Evolutionary conservation across 768 basidiomycete species (phyloP), one percentile per base, ranked within the genome.

Genomic region (Suillus plorans): DNA sequence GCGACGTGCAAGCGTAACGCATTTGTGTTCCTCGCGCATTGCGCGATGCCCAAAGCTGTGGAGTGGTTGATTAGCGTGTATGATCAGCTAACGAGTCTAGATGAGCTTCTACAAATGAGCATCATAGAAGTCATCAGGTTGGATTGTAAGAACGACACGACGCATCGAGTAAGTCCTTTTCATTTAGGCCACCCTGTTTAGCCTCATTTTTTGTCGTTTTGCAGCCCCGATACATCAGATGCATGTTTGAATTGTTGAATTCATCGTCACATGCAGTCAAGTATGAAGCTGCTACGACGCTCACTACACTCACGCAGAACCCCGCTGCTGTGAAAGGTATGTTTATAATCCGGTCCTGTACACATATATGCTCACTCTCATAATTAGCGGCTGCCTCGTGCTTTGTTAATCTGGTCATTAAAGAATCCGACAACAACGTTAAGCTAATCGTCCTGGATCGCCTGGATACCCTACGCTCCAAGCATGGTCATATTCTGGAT

Each of bases 351-450:
- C 12, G 4, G 10, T 31, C 37, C 12, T 31, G 62, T 62, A n/a
- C 14, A 8, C 14, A 61, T 53, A 22, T 28, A 44, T 61, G 55
- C 25, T 62, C 68, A 64, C 13, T 16, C 28, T 41, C 55, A 63
- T 22, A 42, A 47, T 45, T 65, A 97, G 96, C 97, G 67, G 92
- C 95, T 57, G 96, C 95, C 4, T 86, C 89, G 10, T 91, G 86
- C 68, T 88, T 97, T 68, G 93, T 97, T 71, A 91, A 87, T 68
- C 86, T 99, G 55, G 89, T 95, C 65, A 83, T 91, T 75, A 97
- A 96, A 79, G 97, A 99, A 78, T 94, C 95, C 2, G 97, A 99
- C 80, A 99, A 99, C 79, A 99, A 99, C 70, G 97, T 98, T 77
- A 99, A 98, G 78, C 85, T 98, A 53, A 99, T 99, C 65, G 97